These are phyloP conservation scores for Cryphonectria naterciae DNA, from an alignment of 2,329 filamentous ascomycete species.

Conservation along the genomic window DNA sequence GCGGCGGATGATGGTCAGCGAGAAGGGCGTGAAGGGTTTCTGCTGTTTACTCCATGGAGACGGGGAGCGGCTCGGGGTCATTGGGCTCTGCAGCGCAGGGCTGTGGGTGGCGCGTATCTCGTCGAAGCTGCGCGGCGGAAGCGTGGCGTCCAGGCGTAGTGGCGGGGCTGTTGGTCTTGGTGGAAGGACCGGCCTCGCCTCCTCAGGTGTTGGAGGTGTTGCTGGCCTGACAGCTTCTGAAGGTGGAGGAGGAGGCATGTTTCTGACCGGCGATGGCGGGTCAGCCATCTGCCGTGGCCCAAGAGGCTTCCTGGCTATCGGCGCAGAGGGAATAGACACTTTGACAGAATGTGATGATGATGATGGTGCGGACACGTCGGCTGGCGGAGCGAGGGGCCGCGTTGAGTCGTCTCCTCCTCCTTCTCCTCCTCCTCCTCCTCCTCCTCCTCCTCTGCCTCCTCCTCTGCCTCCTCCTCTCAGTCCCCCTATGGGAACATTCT, in stretches of 20 bases:
- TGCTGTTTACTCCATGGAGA: slow-evolving; percentile 41
- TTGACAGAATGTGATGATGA: slow-evolving; percentile 14
- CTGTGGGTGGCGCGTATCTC: slow-evolving; percentile 10
- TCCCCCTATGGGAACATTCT: slow-evolving; percentile 30
- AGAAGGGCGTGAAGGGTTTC: slow-evolving; percentile 49
- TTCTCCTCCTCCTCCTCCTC: slow-evolving; percentile 13
- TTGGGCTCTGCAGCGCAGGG: slow-evolving; percentile 10
- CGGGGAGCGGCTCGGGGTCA: slow-evolving; percentile 37
- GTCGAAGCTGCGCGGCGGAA: slow-evolving; percentile 18
- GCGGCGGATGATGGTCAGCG: slow-evolving; percentile 71
- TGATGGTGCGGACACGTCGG: slow-evolving; percentile 5
- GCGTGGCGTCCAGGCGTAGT: not conserved
- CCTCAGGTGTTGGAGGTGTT: slow-evolving; percentile 1
- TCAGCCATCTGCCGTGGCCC: slow-evolving; percentile 26
- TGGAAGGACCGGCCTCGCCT: slow-evolving; percentile 5
- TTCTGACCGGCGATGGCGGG: slow-evolving; percentile 16
- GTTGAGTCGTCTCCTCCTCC: not conserved
- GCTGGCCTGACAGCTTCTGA: slow-evolving; percentile 13
- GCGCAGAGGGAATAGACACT: not conserved
- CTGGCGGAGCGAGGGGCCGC: not conserved
- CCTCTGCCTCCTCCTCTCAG: slow-evolving; percentile 8
- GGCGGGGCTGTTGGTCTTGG: slow-evolving; percentile 1
- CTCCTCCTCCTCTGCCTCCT: not conserved
- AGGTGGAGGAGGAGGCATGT: not conserved
- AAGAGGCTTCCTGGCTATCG: slow-evolving; percentile 30